phyloP scores from a whole-genome alignment of 2,329 filamentous ascomycete genomes.

The Leptographium wingfieldii region DNA sequence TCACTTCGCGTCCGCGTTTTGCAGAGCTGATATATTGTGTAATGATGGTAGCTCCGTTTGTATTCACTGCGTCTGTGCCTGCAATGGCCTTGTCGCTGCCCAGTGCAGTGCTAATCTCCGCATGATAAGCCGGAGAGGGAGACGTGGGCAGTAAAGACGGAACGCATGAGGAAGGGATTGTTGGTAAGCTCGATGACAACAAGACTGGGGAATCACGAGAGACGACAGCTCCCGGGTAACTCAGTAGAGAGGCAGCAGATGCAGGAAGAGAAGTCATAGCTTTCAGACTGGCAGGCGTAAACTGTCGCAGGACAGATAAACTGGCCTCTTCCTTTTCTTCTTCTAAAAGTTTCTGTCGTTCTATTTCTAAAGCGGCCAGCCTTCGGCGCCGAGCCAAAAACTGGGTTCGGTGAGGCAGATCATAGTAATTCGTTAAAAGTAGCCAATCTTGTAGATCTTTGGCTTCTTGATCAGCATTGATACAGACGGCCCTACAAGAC shows the following conservation, averaged over 20 bases:
- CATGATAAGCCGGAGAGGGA: not conserved
- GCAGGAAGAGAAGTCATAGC: not conserved
- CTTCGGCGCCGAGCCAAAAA: constrained; percentile 4
- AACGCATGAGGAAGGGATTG: not conserved
- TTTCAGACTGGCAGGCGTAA: not conserved
- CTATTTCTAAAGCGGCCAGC: constrained; percentile 3
- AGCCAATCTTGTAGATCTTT: constrained; percentile 9
- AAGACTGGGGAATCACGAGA: not conserved
- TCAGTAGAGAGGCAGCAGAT: not conserved
- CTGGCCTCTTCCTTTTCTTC: not conserved
- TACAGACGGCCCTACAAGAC: not conserved
- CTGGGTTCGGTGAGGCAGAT: constrained; percentile 1
- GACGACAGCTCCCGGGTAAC: not conserved
- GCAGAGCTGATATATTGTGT: not conserved
- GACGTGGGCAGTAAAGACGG: not conserved
- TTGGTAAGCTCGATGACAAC: not conserved
- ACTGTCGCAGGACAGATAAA: not conserved
- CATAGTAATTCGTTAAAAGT: constrained; percentile 7
- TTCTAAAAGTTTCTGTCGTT: not conserved
- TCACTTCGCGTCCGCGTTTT: not conserved
- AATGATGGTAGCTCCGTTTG: not conserved
- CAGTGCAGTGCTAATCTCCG: not conserved
- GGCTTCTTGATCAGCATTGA: not conserved
- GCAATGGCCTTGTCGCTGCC: not conserved
- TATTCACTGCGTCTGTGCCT: not conserved